Percentiles rank a stretch among this genome's conserved stretches.
Conservation (phyloP, 2,329 filamentous ascomycete species). For the Fusarium tjaetaba region DNA sequence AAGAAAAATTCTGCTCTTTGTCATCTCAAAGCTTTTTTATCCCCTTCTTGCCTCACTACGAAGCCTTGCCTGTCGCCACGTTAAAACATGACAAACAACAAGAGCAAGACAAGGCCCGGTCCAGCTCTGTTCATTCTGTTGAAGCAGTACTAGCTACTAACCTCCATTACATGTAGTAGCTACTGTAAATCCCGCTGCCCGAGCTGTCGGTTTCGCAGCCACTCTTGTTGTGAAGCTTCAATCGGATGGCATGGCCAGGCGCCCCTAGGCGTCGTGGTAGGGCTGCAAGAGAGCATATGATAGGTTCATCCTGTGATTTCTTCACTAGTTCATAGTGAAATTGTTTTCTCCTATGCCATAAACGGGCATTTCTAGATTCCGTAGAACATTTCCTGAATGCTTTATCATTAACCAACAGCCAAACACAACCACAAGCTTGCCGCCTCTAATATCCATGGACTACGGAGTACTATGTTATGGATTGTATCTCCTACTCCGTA, state of each 20-base stretch:
- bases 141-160: neutral
- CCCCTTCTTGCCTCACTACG: neutral
- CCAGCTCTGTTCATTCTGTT: constrained; percentile 12
- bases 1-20: neutral
- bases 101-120: neutral
- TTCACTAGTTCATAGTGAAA: constrained; percentile 3
- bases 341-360: constrained; percentile 3
- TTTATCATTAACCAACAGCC: neutral
- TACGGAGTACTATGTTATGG: neutral
- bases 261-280: constrained; percentile 9
- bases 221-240: constrained; percentile 13
- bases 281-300: constrained; percentile 8
- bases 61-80: neutral
- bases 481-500: neutral
- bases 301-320: constrained; percentile 2
- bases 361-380: constrained; percentile 13
- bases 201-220: constrained; percentile 25
- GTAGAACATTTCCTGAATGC: neutral
- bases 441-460: neutral
- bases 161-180: neutral
- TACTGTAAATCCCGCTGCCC: constrained; percentile 7
- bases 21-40: neutral
- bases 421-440: neutral
- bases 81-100: neutral
- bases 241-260: constrained; percentile 6